Evolutionary conservation across 371 early-diverging fungal species (phyloP), one percentile per base, ranked within the genome.

Genomic region (Amoeboradix gromovi): DNA sequence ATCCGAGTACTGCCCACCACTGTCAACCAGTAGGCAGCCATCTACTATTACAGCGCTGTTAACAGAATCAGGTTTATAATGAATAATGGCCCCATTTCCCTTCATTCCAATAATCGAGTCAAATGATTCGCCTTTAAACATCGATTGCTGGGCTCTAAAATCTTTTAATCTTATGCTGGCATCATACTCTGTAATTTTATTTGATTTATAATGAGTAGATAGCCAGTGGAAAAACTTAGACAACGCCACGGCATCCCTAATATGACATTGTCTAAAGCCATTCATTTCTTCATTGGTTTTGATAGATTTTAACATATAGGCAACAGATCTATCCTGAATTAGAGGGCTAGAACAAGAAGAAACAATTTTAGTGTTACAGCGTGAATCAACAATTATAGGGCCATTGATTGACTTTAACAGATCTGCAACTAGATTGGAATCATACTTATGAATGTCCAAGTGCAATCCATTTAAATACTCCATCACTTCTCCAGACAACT

Each of bases 11-110:
- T 99, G 98, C 68, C 88, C 98, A 29, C 99, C 99, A 67, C 91
- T 90, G 80, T 99, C 99, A 75, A 92, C 88, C 32, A 99, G 83
- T 74, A 93, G 91, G 72, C 96, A 83, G 67, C 85, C 79, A 68
- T 85, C 78, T 12, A 79, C 74, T 70, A 94, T 83, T 16, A 73
- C 71, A 31, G 82, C 80, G 69, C 87, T 87, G 17, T 78, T 79
- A 2, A 80, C 89, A 69, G 82, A 82, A 69, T 85, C 82, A 17
- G 98, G 94, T 74, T 85, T 85, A 82, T 99, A 98, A 77, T 99
- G 99, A 74, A 98, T 94, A 72, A 98, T 92, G 31, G 98, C 95
- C 1, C 91, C 98, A 73, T 98, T 98, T 29, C 91, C 76, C 0
- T 98, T 98, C 1, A 87, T 87, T 0, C 89, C 86, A 0, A 94